These are phyloP conservation scores for Leccinellum albellum DNA, from an alignment of 768 basidiomycete genomes.

Conservation along the genomic window DNA sequence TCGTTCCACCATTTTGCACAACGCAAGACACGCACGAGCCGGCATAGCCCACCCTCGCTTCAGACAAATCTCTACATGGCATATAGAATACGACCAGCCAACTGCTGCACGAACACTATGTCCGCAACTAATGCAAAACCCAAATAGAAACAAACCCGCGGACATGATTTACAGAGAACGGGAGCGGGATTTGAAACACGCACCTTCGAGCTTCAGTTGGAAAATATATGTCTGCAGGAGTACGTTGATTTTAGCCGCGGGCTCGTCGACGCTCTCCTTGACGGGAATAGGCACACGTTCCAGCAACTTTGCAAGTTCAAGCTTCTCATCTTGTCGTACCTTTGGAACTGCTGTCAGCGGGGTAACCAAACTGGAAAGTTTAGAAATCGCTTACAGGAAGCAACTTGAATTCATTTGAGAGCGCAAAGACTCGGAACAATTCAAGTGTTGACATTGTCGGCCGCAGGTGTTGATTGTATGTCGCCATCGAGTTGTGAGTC, in stretches of 20 bases:
- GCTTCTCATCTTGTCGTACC: conserved; percentile 80
- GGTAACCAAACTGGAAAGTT: conserved; percentile 24
- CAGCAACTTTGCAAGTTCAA: conserved; percentile 84
- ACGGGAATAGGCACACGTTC: conserved; percentile 97
- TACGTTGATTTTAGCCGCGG: conserved; percentile 96
- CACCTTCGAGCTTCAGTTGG: conserved; percentile 85
- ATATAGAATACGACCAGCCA: conserved; percentile 93
- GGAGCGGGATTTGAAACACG: conserved; percentile 1
- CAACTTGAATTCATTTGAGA: conserved; percentile 93
- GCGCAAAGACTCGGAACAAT: conserved; percentile 90
- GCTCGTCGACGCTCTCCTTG: conserved; percentile 95
- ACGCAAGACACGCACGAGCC: conserved; percentile 82
- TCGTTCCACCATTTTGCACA: conserved; percentile 96
- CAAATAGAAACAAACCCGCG: conserved; percentile 16
- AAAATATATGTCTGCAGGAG: conserved; percentile 93
- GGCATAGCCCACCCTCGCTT: conserved; percentile 98
- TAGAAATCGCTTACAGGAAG: conserved; percentile 53
- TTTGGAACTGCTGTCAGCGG: conserved; percentile 14
- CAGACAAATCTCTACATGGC: conserved; percentile 98
- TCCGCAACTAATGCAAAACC: conserved; percentile 84
- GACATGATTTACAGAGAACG: neutral
- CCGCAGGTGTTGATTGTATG: conserved; percentile 90
- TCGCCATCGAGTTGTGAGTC: conserved; percentile 92
- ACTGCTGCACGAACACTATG: conserved; percentile 97
- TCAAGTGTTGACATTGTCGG: conserved; percentile 86